Base-by-base conservation (phyloP, 2,329 filamentous ascomycete genomes). In the Ophiostoma montium region DNA sequence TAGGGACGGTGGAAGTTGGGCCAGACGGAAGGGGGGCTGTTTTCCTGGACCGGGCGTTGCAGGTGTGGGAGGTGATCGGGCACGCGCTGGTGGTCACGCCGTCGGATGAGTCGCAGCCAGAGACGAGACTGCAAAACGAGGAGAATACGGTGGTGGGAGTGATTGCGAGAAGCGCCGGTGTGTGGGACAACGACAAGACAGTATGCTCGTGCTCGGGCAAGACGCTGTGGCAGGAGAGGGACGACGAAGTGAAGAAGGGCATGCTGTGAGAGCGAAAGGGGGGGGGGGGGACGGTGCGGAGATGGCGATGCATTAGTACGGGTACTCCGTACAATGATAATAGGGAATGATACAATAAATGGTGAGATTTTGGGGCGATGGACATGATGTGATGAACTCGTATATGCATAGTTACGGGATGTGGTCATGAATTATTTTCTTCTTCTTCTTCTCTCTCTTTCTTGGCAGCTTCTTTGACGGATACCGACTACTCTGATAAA, bases 171-270 rank as follows among this genome's bases (percentile, higher is more conserved):
- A 95, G 89, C 65, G 90, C 92, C 15, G 92, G 92, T n/a, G 84
- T 95, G 53, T 98, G 92, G 92, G 90, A 95, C 64, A 95, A 98
- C 59, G 87, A 95, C 63, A 98, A 96, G 75, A 95, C 86, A 42
- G 90, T 98, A 6, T 98, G 92, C 65, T 95, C 88, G 44, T 98
- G 92, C 66, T 94, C 88, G 35, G 92, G 92, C 4, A 96, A 96
- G 78, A 96, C 89, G 50, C 78, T 98, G 11, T 98, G 92, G 92
- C 85, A 98, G 66, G 92, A 98, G 72, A 79, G 92, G 58, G 82
- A 82, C 66, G 89, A 95, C 60, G 86, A 95, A 68, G 80, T 89
- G 38, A 74, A 76, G 56, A 89, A 86, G 68, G 92, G 92, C 3
- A 96, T 98, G 86, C 69, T 92, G 57, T 95, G 46, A 30, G 7